Percentiles rank a stretch among this genome's conserved stretches.
Evolutionary conservation across 148 eudicot genomes (phyloP).

Genomic region (Nepenthes mirabilis): DNA sequence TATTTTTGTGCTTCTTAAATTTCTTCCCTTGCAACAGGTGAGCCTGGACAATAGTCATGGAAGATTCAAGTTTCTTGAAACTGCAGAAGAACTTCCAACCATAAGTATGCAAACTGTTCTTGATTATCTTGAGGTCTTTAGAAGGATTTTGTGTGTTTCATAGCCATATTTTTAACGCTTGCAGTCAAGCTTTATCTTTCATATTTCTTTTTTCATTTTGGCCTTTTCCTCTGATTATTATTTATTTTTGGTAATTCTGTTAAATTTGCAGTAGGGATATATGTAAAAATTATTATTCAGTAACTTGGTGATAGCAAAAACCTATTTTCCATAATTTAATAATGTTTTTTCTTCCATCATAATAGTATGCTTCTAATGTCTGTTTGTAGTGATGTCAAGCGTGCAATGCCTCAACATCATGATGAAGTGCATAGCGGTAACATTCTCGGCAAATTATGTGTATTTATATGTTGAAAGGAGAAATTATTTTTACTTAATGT

Average conservation of each 20-base stretch:
- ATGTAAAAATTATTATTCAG: not conserved
- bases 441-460: slow-evolving; percentile 3
- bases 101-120: slow-evolving; percentile 31
- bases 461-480: not conserved
- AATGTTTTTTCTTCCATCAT: not conserved
- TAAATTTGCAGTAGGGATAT: too few relatives aligned
- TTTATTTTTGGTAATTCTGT: too few relatives aligned
- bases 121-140: not conserved
- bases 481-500: not conserved
- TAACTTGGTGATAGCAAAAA: not conserved
- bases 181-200: too few relatives aligned
- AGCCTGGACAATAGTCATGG: slow-evolving; percentile 33
- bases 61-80: slow-evolving; percentile 55
- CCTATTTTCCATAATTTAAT: not conserved
- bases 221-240: too few relatives aligned
- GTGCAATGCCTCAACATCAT: slow-evolving; percentile 53
- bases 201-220: too few relatives aligned
- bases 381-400: slow-evolving; percentile 52
- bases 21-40: slow-evolving; percentile 26
- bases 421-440: slow-evolving; percentile 87
- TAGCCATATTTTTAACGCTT: too few relatives aligned
- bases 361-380: not conserved
- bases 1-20: not conserved
- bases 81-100: slow-evolving; percentile 58
- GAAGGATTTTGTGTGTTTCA: not conserved